phyloP scores from a whole-genome alignment of 129 eudicot species.

The Glebionis coronaria region DNA sequence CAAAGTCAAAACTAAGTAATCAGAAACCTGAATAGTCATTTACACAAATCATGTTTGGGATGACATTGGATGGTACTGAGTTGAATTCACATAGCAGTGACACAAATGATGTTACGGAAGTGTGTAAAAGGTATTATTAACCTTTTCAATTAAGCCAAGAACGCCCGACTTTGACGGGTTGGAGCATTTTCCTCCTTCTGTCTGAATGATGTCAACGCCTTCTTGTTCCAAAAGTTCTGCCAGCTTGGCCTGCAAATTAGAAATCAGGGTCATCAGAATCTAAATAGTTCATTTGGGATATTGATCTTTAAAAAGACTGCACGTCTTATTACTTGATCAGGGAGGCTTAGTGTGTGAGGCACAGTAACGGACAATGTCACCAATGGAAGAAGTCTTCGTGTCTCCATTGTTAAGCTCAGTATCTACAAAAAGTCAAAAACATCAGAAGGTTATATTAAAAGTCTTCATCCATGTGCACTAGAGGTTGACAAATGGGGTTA shows the following conservation, averaged over 20 bases:
- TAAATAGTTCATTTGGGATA: not conserved
- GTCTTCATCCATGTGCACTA: no score
- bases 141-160: slow-evolving; percentile 95
- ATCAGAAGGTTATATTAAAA: not conserved
- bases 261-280: not conserved
- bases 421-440: slow-evolving; percentile 63
- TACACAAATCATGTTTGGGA: not conserved
- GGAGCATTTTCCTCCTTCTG: slow-evolving; percentile 96
- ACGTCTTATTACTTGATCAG: slow-evolving; percentile 63
- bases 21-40: not conserved
- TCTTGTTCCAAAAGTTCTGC: slow-evolving; percentile 85
- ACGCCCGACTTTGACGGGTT: slow-evolving; percentile 80
- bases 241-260: slow-evolving; percentile 50
- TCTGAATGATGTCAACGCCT: slow-evolving; percentile 90
- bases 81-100: no score
- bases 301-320: not conserved
- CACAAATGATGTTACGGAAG: no score
- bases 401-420: slow-evolving; percentile 60
- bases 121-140: slow-evolving; percentile 17
- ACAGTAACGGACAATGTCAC: slow-evolving; percentile 81
- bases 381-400: slow-evolving; percentile 68
- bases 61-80: not conserved
- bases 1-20: slow-evolving; percentile 8
- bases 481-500: no score
- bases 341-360: slow-evolving; percentile 90